Base-by-base conservation (phyloP, 148 eudicot species). In the Nepenthes gracilis region DNA sequence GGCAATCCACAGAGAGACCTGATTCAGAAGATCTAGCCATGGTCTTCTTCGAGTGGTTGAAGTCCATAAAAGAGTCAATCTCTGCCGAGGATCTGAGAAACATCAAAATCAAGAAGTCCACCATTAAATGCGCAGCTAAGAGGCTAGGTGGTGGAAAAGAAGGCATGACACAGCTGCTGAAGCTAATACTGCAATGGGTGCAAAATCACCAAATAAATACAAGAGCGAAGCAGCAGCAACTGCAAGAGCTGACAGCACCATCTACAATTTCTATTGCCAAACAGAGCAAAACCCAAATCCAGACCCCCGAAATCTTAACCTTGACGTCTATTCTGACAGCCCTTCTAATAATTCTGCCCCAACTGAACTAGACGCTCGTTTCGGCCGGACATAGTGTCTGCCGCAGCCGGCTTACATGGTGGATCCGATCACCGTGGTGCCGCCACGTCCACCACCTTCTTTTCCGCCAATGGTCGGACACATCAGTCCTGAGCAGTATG, bases 41-140 rank as follows among this genome's bases (percentile, higher is more conserved):
- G 35, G 73, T 93, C 69, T 93, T 93, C 35, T 88, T 93, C n/a
- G 98, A 93, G 80, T 93, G 98, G 98, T 58, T 93, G 47, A 93
- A 88, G 78, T 72, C 83, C 0, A 93, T 88, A 63, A 88, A 82
- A 52, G 89, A 93, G 75, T 64, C 70, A 60, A 85, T 93, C 13
- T 88, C 98, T 2, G 98, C 91, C 0, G 95, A 84, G 61, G 98
- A 93, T 59, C 74, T 93, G 76, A 70, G 95, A 74, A 84, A 65
- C 49, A 93, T 93, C 34, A 93, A 82, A 75, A 77, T 93, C 11
- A 86, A 79, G 72, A 75, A 81, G 35, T 79, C 96, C 3, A 93
- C 98, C 0, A 77, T 93, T 1, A 96, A 88, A n/a, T 67, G 74
- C 4, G 98, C 98, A 0, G 83, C 86, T 5, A 88, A 75, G 58